Conservation (phyloP, 169 alveolate species). For the Neospora caninum region DNA sequence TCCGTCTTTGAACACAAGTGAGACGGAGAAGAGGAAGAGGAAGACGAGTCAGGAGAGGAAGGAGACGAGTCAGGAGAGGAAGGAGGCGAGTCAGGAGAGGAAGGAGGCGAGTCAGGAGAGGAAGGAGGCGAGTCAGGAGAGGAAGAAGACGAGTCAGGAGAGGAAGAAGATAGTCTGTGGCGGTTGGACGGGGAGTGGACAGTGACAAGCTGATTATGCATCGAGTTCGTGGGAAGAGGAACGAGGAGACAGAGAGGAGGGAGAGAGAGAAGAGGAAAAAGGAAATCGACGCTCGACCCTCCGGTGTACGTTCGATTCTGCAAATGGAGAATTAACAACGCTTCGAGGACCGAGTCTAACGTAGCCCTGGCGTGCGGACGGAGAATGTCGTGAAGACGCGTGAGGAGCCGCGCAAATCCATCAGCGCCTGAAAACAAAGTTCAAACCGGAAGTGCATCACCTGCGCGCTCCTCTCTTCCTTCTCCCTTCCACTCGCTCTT, state of each 20-base stretch:
- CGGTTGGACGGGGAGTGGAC: not conserved
- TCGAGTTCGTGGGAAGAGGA: not conserved
- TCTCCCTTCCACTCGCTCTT: not conserved
- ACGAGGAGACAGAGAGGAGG: not conserved
- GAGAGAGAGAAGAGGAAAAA: not conserved
- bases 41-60: no score
- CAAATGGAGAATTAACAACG: not conserved
- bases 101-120: no score
- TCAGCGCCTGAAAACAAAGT: not conserved
- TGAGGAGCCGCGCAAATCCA: not conserved
- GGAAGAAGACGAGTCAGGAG: no score
- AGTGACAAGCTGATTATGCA: not conserved
- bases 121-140: no score
- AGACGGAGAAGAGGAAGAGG: not conserved
- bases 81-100: no score
- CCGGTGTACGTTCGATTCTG: constrained; percentile 15
- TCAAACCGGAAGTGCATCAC: not conserved
- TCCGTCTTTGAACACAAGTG: not conserved
- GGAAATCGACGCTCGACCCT: not conserved
- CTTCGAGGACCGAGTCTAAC: not conserved
- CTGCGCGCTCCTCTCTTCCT: no score
- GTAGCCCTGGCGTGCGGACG: not conserved
- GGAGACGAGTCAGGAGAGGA: no score
- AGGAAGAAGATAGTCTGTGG: no score
- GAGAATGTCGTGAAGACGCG: not conserved